These are phyloP conservation scores for Thuja plicata DNA, from an alignment of 83 land plant species.

Conservation along the genomic window DNA sequence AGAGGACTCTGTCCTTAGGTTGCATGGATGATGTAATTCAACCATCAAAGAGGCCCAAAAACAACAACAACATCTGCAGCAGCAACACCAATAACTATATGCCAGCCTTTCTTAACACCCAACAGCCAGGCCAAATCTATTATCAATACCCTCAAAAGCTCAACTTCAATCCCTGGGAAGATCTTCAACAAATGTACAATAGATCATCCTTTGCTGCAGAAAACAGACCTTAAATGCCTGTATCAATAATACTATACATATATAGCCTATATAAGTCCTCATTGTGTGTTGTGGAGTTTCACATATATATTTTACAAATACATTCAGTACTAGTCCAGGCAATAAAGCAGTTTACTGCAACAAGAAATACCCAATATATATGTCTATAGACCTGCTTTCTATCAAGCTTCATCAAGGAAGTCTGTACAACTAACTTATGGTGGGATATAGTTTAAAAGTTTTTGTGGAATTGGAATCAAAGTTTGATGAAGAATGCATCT, in stretches of 20 bases:
- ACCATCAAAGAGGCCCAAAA: not conserved
- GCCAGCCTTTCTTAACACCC: not conserved
- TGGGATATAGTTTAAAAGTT: not conserved
- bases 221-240: not conserved
- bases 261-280: not conserved
- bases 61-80: not conserved
- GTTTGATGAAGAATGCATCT: not conserved
- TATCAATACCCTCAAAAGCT: slow-evolving; percentile 15
- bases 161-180: slow-evolving; percentile 10
- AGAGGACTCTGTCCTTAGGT: slow-evolving; percentile 12
- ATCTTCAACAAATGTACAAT: not conserved
- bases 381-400: not conserved
- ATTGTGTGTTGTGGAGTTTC: not conserved
- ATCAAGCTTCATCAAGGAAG: not conserved
- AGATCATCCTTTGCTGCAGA: not conserved
- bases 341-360: not conserved
- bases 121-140: not conserved
- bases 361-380: not conserved
- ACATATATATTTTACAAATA: not conserved
- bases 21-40: slow-evolving; percentile 1
- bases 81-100: not conserved
- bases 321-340: not conserved
- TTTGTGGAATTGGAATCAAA: not conserved
- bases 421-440: not conserved
- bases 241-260: not conserved